Base-by-base conservation (phyloP, 2,329 filamentous ascomycete species). In the Aspergillus viridinutans region DNA sequence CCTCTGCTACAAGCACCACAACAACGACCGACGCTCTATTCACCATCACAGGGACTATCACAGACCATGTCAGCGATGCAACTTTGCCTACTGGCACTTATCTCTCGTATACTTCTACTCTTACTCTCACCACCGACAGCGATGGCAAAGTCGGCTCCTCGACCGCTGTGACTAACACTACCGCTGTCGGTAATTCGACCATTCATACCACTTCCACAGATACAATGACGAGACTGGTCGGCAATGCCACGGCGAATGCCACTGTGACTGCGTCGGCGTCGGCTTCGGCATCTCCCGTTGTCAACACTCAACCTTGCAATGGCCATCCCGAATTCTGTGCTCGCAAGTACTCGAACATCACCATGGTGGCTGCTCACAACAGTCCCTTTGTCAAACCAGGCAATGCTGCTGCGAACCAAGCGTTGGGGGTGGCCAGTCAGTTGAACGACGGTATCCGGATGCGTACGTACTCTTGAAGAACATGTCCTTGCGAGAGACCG, bases 221-320 rank as follows among this genome's bases (percentile, higher is more conserved):
- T n/a, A 74, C 75, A 0, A 59, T 73, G 53, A 73, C 73, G 14
- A 47, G 79, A 23, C 67, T 81, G 20, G 80, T 81, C 29, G 78
- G 79, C 43, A 82, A 81, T 54, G 72, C 72, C 28, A 76, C 74
- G 25, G 65, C 70, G 8, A 80, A 80, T 38, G 74, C 78, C 1
- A 81, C 80, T 58, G 70, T 68, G n/a, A 81, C 78, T 40, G 71
- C 72, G 40, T 78, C 80, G 12, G 71, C 76, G 10, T 75, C 74
- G 3, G 66, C 73, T 14, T 71, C 70, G n/a, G 73, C 63, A 26
- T 62, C 74, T 26, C 70, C 71, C 14, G 75, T 69, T 1, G 84
- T 82, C 49, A 93, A 92, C 72, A 92, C 89, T 0, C 85, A 85
- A 58, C 86, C 89, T 4, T 95, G 90, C 80, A 95, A 95, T 74